Evolutionary conservation across 2,329 filamentous ascomycete species (phyloP).

Genomic region (Fonsecaea multimorphosa): DNA sequence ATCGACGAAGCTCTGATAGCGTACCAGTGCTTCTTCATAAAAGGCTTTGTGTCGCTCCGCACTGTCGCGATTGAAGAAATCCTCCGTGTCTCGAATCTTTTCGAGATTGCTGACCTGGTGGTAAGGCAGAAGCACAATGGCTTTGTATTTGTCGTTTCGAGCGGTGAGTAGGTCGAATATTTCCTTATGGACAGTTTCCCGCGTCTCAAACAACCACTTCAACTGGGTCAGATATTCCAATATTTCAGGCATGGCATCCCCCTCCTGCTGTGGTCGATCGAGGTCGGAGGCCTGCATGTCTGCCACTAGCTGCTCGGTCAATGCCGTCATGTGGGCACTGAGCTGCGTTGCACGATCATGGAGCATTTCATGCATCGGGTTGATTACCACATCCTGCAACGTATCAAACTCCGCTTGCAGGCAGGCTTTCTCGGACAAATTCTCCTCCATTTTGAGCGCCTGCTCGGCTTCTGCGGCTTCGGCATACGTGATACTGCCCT

Average conservation of each 20-base stretch:
- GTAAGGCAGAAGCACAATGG: conserved; percentile 83
- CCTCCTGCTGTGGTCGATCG: conserved; percentile 90
- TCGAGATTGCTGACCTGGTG: conserved; percentile 73
- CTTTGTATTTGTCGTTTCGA: conserved; percentile 83
- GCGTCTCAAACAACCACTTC: conserved; percentile 95
- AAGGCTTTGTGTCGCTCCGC: conserved; percentile 73
- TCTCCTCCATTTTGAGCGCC: conserved; percentile 73
- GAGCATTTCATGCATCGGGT: conserved; percentile 80
- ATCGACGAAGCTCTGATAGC: conserved; percentile 76
- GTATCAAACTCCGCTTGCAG: conserved; percentile 81
- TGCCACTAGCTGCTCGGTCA: conserved; percentile 74
- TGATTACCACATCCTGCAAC: conserved; percentile 82
- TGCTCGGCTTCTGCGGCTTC: conserved; percentile 83
- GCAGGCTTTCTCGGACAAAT: conserved; percentile 71
- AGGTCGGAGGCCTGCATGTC: conserved; percentile 72
- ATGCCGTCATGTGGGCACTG: conserved; percentile 75
- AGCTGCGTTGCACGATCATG: conserved; percentile 75
- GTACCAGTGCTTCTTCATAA: conserved; percentile 72
- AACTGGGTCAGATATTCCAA: conserved; percentile 91
- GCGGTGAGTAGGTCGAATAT: conserved; percentile 84
- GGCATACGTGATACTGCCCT: conserved; percentile 79
- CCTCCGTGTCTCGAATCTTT: conserved; percentile 77
- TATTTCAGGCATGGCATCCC: conserved; percentile 91
- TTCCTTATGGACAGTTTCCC: conserved; percentile 84
- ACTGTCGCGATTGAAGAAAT: conserved; percentile 82